Evolutionary conservation across 306 rosid species (phyloP), one percentile per base, ranked within the genome.

Genomic region (Medicago lupulina): DNA sequence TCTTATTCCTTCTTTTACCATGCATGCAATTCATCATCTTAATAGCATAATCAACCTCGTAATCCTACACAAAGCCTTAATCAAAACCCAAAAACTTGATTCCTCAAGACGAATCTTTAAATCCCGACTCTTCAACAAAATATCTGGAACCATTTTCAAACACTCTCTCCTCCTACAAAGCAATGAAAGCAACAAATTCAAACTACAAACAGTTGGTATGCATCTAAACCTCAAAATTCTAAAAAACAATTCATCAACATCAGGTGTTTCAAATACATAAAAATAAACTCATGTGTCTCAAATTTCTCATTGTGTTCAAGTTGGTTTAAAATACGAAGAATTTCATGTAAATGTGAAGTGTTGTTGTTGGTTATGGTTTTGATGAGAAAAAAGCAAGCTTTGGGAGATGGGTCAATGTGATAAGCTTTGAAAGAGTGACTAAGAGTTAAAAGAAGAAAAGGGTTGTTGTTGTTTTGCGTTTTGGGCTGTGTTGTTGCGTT

Each of bases 221-320:
- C 98, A 88, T 82, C 97, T 91, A 74, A 89, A 87, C 82, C 79
- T 83, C 41, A 91, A 94, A 17, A 91, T 87, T 36, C 91, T 79
- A 44, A 14, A 76, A 58, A 89, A 93, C 62, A 94, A 28, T 63
- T 85, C 81, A 78, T 91, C 51, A 58, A 91, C 92, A 31, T 91
- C 96, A n/a, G n/a, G n/a, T n/a, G n/a, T 23, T 78, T 82, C 18
- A 90, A 87, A 73, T 86, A 67, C 50, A 70, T 17, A n/a, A 92
- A 79, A 21, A 94, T 54, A 28, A 8, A 67, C 54, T 91, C 95
- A 0, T 90, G 96, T 8, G 87, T 83, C 43, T 86, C 80, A 54
- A 94, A 88, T 13, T 71, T 87, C 75, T 83, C 96, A 19, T 77
- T 39, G 5, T n/a, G 72, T 81, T 87, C 78, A 47, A 91, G 83